Conservation (phyloP, 2,329 filamentous ascomycete genomes). For the Pestalotiopsis sp. region DNA sequence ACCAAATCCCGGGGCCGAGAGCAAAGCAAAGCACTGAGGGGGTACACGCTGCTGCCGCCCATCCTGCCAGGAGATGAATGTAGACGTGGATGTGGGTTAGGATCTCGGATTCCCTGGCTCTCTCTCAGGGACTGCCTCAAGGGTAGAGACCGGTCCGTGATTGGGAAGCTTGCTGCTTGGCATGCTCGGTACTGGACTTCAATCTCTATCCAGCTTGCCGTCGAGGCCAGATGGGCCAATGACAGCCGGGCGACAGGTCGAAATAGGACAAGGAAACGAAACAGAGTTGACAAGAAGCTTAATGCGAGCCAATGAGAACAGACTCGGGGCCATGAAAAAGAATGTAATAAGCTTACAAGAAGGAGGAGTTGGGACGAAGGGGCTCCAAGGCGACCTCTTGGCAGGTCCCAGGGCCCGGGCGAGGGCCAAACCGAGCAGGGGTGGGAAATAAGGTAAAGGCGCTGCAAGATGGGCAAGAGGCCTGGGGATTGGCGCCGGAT, state of each 20-base stretch:
- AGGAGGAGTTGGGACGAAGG: conserved; percentile 9
- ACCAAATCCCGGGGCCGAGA: conserved; percentile 7
- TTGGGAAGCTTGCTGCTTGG: background rate
- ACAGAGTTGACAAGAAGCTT: conserved; percentile 8
- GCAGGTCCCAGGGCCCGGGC: conserved; percentile 5
- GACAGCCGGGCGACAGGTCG: background rate
- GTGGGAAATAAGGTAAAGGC: conserved; percentile 17
- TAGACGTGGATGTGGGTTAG: too few relatives aligned
- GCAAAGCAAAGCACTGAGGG: background rate
- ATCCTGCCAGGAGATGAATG: too few relatives aligned
- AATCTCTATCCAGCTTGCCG: background rate
- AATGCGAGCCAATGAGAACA: conserved; percentile 4
- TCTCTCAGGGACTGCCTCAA: conserved; percentile 1
- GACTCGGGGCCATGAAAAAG: background rate
- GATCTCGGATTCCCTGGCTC: background rate
- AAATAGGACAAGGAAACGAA: conserved; percentile 10
- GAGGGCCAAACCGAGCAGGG: conserved; percentile 12
- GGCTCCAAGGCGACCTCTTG: background rate
- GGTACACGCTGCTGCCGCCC: too few relatives aligned
- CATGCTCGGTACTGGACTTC: background rate
- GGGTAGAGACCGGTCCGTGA: conserved; percentile 1
- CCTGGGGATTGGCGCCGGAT: too few relatives aligned
- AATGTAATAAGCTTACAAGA: conserved; percentile 7
- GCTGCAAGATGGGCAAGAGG: conserved; percentile 6
- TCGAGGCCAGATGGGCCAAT: background rate